Base-by-base conservation (phyloP, 2,329 filamentous ascomycete species). In the Fusarium pseudonygamai region DNA sequence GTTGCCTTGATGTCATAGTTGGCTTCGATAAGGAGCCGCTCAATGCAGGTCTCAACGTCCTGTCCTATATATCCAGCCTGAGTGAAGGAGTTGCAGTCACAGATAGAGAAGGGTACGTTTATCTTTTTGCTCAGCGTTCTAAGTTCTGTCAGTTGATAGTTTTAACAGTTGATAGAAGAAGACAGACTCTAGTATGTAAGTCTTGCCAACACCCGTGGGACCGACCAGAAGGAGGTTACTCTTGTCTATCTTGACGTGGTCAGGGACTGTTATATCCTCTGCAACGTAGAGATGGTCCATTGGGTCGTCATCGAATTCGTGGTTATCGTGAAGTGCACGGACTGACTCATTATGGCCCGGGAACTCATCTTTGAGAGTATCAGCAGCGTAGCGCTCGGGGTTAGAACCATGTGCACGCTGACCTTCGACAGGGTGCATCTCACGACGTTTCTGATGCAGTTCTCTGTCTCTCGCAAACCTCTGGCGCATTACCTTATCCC, bases 61-160 rank as follows among this genome's bases (percentile, higher is more conserved):
- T 98, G 96, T 36, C 96, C 96, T 75, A 99, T 98, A 78, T 99
- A 99, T 32, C 96, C 96, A 9, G 96, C 96, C 83, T 98, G 96
- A 0, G 96, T 98, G 73, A 98, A 95, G 11, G 95, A 93, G 57
- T 96, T 98, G 82, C 96, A 98, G 82, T 98, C 96, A 69, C 94
- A 96, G 82, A 97, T 97, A 71, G 93, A 95, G 79, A 98, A 97
- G 0, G 96, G 96, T 1, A 98, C 95, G 69, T 96, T 96, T n/a
- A 99, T 89, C 59, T 96, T 92, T 78, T 95, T 92, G 75, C 96
- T 96, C 43, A 98, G 85, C 0, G 96, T 98, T 82, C 95, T 97
- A n/a, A 77, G 43, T 82, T 40, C 80, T 75, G 28, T 39, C 28
- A 34, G 13, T 26, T 22, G 26, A 14, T 26, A 32, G 18, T 42